phyloP scores from a whole-genome alignment of 73 alveolate species.

The Stentor coeruleus region DNA sequence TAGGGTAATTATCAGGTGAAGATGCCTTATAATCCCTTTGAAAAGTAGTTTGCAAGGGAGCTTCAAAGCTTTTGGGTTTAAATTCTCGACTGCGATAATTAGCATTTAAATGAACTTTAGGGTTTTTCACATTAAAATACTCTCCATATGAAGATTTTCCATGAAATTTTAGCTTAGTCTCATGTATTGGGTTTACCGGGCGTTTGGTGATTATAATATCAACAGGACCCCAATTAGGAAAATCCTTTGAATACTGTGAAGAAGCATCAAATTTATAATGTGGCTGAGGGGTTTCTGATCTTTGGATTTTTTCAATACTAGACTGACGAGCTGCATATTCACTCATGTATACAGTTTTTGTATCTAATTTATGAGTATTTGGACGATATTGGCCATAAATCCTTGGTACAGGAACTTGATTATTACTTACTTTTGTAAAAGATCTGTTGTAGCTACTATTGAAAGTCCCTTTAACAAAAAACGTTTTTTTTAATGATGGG shows the following conservation, averaged over 20 bases:
- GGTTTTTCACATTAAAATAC: neutral
- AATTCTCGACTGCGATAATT: too few relatives aligned
- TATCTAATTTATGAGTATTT: neutral
- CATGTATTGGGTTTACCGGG: constrained; percentile 3
- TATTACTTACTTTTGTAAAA: neutral
- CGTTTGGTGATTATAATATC: neutral
- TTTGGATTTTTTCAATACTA: neutral
- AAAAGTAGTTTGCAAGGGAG: neutral
- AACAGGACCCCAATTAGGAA: constrained; percentile 20
- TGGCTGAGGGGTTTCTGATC: constrained; percentile 10
- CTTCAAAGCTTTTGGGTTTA: neutral
- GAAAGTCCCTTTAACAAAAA: neutral
- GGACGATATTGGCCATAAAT: neutral
- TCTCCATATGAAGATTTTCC: neutral
- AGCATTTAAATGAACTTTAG: neutral
- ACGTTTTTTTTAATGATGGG: neutral
- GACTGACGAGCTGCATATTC: neutral
- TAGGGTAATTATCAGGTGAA: neutral
- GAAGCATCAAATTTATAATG: neutral
- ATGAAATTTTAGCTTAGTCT: constrained; percentile 8
- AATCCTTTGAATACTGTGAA: neutral
- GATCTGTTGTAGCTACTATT: neutral
- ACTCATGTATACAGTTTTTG: neutral
- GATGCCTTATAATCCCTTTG: neutral
- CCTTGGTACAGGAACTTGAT: neutral